A percentile compares a stretch with the other conserved stretches of the same genome.
phyloP scores from a whole-genome alignment of 2,329 filamentous ascomycete species.

The Metarhizium sp. region DNA sequence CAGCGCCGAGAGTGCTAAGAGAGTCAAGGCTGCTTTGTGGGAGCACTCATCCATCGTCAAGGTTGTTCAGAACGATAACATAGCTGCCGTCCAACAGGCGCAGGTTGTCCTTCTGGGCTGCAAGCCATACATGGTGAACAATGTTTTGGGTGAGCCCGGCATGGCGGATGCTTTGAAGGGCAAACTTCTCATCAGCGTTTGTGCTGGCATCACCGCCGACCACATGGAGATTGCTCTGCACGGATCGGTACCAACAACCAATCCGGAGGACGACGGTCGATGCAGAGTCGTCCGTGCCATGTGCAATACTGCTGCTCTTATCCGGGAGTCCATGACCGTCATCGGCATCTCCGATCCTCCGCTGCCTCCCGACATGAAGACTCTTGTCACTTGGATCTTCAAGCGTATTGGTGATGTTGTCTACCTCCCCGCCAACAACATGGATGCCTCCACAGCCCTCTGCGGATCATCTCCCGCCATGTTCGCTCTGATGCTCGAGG shows the following conservation, averaged over 20 bases:
- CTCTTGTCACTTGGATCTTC: constrained; percentile 68
- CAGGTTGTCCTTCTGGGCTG: constrained; percentile 72
- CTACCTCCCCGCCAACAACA: constrained; percentile 54
- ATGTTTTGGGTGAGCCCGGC: constrained; percentile 56
- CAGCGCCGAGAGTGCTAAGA: constrained; percentile 57
- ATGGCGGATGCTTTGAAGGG: constrained; percentile 65
- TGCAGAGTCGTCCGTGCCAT: constrained; percentile 69
- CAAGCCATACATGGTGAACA: constrained; percentile 67
- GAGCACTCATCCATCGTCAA: constrained; percentile 53
- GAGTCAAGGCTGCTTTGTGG: constrained; percentile 56
- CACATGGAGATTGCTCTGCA: constrained; percentile 60
- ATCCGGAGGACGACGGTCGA: constrained; percentile 34
- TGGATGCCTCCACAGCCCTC: constrained; percentile 66
- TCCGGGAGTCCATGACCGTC: constrained; percentile 75
- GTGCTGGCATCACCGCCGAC: constrained; percentile 63
- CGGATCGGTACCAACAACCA: constrained; percentile 37
- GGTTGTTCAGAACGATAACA: constrained; percentile 63
- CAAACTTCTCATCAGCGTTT: constrained; percentile 75
- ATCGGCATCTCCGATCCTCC: constrained; percentile 55
- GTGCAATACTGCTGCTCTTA: constrained; percentile 74
- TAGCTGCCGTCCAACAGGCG: constrained; percentile 54
- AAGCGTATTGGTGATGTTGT: constrained; percentile 62
- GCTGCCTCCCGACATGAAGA: constrained; percentile 40
- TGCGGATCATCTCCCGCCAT: constrained; percentile 70
- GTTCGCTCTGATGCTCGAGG: constrained; percentile 66